Base-by-base conservation (phyloP, 805 yeast species). In the Debaryomyces prosopidis region DNA sequence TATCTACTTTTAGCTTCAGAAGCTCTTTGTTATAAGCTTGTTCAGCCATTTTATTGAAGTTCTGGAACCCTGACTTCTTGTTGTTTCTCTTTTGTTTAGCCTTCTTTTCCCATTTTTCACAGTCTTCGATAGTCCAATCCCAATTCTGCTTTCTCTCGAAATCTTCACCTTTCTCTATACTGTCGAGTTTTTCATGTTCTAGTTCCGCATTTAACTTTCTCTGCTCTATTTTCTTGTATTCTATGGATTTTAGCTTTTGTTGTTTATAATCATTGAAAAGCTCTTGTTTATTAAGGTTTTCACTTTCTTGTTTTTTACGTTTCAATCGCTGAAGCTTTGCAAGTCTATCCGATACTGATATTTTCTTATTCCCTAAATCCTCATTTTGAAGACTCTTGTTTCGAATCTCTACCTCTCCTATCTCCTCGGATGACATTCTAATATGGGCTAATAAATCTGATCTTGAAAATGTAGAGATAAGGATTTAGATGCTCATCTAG, bases 51-150 rank as follows among this genome's bases (percentile, higher is more conserved):
- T 79, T 76, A 31, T 74, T 61, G 51, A 71, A 76, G 53, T 83
- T 81, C 35, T 69, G 70, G 45, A 75, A 76, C 12, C 77, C 80
- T 1, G 73, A 58, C 16, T 60, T 60, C 9, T 53, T 52, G 5
- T 51, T 49, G 6, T 66, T 62, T 5, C 50, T 50, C 33, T 53
- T 51, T 40, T 53, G 50, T 36, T 55, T 63, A 44, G 63, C 57
- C 43, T 70, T 73, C 23, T 55, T 65, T 18, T 81, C 77, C 90
- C 90, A 85, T 43, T 69, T 67, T 50, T 82, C 86, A 45, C 81
- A 74, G 43, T 87, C 87, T 43, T 81, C 86, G 4, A 84, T 75
- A 0, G 87, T 76, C 64, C 80, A 79, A 44, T 79, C 33, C 39
- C 39, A 45, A 44, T 73, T 78, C 43, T 73, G 67, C 44, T 64